phyloP scores from a whole-genome alignment of 2,329 filamentous ascomycete genomes.

The Aspergillus novoparasiticus region DNA sequence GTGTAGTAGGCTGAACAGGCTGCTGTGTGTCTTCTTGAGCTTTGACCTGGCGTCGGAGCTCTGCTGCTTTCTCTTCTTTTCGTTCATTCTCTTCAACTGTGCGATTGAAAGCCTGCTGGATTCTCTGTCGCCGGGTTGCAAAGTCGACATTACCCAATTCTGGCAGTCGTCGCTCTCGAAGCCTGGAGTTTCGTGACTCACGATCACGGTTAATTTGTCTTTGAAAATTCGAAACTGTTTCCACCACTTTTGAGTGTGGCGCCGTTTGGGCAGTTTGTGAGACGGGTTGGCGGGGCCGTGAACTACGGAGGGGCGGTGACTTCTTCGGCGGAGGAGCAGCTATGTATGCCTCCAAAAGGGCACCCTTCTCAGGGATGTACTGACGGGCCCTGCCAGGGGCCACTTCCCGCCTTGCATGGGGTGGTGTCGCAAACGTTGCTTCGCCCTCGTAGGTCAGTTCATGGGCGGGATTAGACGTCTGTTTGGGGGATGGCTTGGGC shows the following conservation, averaged over 20 bases:
- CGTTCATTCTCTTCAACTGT: constrained; percentile 69
- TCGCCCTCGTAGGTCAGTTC: constrained; percentile 27
- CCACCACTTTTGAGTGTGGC: constrained; percentile 66
- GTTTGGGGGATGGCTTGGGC: constrained; percentile 42
- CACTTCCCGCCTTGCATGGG: constrained; percentile 39
- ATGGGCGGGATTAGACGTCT: constrained; percentile 23
- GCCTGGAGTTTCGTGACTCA: constrained; percentile 34
- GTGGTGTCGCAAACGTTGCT: constrained; percentile 33
- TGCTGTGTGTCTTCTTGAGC: constrained; percentile 55
- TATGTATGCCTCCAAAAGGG: constrained; percentile 73
- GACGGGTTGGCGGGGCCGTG: constrained; percentile 76
- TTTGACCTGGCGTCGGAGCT: constrained; percentile 46
- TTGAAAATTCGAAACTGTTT: constrained; percentile 54
- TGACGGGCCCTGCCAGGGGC: constrained; percentile 36
- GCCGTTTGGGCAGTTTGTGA: constrained; percentile 73
- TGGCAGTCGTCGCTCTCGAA: constrained; percentile 51
- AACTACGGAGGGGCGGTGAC: constrained; percentile 79
- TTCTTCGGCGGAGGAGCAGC: constrained; percentile 69
- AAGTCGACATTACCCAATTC: constrained; percentile 79
- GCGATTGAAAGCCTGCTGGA: constrained; percentile 82
- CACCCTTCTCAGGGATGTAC: constrained; percentile 52
- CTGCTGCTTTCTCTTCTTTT: constrained; percentile 61
- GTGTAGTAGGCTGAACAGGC: constrained; percentile 30
- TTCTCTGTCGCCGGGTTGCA: constrained; percentile 76
- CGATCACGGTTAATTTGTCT: constrained; percentile 37